Evolutionary conservation across 202 grass and related monocot species (phyloP).

Genomic region (Musa balbisiana): DNA sequence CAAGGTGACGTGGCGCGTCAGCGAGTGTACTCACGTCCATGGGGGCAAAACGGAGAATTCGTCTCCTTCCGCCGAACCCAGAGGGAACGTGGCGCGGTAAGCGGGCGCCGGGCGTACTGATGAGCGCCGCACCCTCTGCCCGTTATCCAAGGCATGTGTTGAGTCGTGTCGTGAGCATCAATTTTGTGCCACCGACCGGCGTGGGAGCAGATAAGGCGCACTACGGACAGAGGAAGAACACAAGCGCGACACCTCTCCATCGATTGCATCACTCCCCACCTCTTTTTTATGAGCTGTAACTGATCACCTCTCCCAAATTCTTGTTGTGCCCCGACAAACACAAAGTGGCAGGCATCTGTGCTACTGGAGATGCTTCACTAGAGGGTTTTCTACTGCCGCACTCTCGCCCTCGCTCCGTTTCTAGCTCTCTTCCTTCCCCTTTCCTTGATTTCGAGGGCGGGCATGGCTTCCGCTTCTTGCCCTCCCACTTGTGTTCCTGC

Average conservation of each 20-base stretch:
- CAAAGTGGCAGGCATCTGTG: conserved; percentile 10
- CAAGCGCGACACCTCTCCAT: neutral
- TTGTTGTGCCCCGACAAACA: conserved; percentile 10
- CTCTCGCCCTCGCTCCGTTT: neutral
- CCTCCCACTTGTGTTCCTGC: conserved; percentile 19
- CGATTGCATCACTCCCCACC: neutral
- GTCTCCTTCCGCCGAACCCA: no score
- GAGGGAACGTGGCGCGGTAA: no score
- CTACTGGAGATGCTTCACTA: neutral
- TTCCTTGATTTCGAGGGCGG: neutral
- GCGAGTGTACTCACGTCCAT: no score
- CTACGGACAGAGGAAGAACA: neutral
- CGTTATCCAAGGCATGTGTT: no score
- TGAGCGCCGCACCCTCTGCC: no score
- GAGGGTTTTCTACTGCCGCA: neutral
- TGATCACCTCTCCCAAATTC: neutral
- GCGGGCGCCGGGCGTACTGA: no score
- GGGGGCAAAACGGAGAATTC: no score
- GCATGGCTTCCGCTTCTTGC: conserved; percentile 68
- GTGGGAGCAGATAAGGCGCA: conserved; percentile 14
- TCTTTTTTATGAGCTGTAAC: neutral
- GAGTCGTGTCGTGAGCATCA: neutral
- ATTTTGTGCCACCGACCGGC: no score
- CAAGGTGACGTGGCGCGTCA: no score
- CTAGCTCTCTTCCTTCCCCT: neutral